Evolutionary conservation across 768 basidiomycete species (phyloP), one percentile per base, ranked within the genome.

Genomic region (Mycena galericulata): DNA sequence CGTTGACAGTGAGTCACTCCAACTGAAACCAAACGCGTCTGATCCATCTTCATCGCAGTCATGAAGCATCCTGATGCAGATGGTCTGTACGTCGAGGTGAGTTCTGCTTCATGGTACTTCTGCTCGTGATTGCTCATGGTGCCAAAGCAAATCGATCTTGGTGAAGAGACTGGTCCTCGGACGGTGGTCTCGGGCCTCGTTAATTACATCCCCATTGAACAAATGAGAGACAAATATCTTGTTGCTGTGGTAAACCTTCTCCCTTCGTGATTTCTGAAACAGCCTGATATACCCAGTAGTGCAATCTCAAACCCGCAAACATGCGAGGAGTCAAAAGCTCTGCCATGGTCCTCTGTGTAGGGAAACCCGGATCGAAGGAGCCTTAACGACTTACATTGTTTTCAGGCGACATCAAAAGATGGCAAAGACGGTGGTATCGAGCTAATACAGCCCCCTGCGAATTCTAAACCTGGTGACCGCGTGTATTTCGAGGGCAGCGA

Each of bases 241-340:
- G 88, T 97, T 61, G 92, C 91, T 43, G 92, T 98, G 50, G 95
- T 96, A 79, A 34, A 89, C 78, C 2, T 26, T 53, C 2, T 34
- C 18, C 38, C 60, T 38, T 41, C 6, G 12, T 40, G 49, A 53
- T 56, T 46, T 55, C n/a, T 32, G 22, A 54, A 22, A 53, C 40
- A 40, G 24, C 34, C 53, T 61, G 14, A 59, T 29, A 2, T 50
- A 38, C n/a, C 47, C 27, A 56, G 51, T 56, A 94, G 92, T 95
- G 93, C 78, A 97, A 99, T 79, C 81, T 99, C 68, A 99, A 99
- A 80, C 97, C 97, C 6, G 97, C 93, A 9, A 91, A 86, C 72
- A 99, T 99, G 97, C 91, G 97, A 65, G 98, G 98, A 2, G 91
- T 99, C 73, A 99, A 98, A 84, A 97, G 96, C 67, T 97, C 93